Conservation (phyloP, 345 rosid genomes). For the Salix arbutifolia region DNA sequence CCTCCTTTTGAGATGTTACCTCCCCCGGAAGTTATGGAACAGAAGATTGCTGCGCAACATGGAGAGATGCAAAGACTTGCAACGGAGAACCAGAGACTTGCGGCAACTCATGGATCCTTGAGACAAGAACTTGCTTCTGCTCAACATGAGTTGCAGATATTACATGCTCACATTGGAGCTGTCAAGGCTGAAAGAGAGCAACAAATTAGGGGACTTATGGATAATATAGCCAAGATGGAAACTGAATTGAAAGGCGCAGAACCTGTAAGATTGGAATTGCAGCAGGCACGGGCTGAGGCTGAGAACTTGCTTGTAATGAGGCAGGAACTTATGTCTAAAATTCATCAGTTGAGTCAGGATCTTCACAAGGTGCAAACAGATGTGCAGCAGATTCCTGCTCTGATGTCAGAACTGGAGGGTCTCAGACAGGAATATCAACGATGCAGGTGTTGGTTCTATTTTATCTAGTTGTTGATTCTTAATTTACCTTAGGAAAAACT, state of each 20-base stretch:
- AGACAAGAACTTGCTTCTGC: slow-evolving; percentile 87
- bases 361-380: slow-evolving; percentile 70
- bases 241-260: slow-evolving; percentile 67
- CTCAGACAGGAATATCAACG: slow-evolving; percentile 88
- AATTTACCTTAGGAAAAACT: slow-evolving; percentile 1
- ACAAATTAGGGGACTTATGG: slow-evolving; percentile 58
- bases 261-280: slow-evolving; percentile 62
- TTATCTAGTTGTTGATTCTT: slow-evolving; percentile 7
- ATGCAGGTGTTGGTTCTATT: slow-evolving; percentile 60
- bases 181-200: slow-evolving; percentile 79
- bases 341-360: slow-evolving; percentile 69
- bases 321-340: slow-evolving; percentile 76
- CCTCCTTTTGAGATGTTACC: slow-evolving; percentile 67
- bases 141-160: slow-evolving; percentile 83
- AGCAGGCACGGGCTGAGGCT: slow-evolving; percentile 71
- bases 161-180: slow-evolving; percentile 65
- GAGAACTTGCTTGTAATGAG: slow-evolving; percentile 59
- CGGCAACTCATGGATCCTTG: slow-evolving; percentile 63
- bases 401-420: slow-evolving; percentile 74
- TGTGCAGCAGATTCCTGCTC: slow-evolving; percentile 70
- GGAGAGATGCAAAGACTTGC: slow-evolving; percentile 86
- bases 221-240: slow-evolving; percentile 73
- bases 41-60: slow-evolving; percentile 77
- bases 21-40: slow-evolving; percentile 83
- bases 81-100: slow-evolving; percentile 85